Conservation (phyloP, 129 eudicot genomes). For the Logfia minima region DNA sequence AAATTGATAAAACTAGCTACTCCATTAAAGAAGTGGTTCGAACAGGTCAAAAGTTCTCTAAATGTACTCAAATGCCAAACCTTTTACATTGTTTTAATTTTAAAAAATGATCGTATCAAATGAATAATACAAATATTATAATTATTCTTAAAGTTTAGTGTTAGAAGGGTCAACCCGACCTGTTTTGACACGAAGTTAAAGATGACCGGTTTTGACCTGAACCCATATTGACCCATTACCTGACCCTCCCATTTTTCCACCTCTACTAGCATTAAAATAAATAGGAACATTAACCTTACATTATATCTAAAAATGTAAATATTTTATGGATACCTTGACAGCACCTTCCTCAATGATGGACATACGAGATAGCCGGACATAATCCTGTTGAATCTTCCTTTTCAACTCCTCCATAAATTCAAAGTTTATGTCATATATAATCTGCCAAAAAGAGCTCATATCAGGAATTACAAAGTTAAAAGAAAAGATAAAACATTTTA, state of each 20-base stretch:
- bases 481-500: conserved; percentile 9
- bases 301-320: not conserved
- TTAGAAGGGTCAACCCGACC: not conserved
- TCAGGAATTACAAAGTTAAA: conserved; percentile 8
- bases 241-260: not conserved
- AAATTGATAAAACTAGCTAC: not conserved
- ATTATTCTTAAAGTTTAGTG: not conserved
- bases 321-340: conserved; percentile 40
- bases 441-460: conserved; percentile 29
- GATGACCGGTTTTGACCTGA: not conserved
- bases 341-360: conserved; percentile 67
- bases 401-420: conserved; percentile 54
- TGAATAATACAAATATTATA: not conserved
- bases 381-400: conserved; percentile 48
- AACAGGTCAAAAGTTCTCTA: not conserved
- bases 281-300: not conserved
- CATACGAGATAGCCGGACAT: conserved; percentile 47
- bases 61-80: not conserved
- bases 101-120: not conserved
- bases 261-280: not conserved
- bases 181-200: not conserved
- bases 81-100: not conserved
- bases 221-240: not conserved
- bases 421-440: conserved; percentile 55
- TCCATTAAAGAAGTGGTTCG: not conserved